Percentiles rank a stretch among this genome's conserved stretches.
Conservation (phyloP, 352 stramenopile species). For the Lagenidium giganteum region DNA sequence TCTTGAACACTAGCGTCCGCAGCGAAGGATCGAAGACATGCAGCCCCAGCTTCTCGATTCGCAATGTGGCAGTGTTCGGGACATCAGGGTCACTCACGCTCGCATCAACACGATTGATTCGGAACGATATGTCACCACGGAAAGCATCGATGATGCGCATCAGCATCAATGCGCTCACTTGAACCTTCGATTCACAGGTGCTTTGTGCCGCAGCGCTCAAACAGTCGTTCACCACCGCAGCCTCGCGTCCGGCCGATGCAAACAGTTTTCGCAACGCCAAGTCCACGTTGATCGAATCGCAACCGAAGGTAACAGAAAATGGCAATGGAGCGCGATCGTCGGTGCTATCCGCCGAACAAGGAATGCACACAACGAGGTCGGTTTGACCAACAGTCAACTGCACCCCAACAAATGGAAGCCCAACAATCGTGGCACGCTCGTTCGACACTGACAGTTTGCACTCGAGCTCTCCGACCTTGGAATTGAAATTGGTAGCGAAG, state of each 20-base stretch:
- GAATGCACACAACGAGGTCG: background rate
- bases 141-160: constrained; percentile 8
- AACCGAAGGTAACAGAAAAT: background rate
- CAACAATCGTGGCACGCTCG: too few species aligned
- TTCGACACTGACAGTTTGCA: too few species aligned
- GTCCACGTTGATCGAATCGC: background rate
- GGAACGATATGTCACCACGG: background rate
- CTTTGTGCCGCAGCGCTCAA: background rate
- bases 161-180: background rate
- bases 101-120: background rate
- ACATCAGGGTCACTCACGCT: background rate
- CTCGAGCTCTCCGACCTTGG: background rate
- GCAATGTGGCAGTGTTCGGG: too few species aligned
- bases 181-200: background rate
- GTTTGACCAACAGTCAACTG: too few species aligned
- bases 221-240: background rate
- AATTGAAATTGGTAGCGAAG: background rate
- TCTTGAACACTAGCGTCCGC: background rate
- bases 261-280: background rate
- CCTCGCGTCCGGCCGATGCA: background rate
- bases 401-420: too few species aligned
- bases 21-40: background rate
- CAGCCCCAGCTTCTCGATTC: background rate
- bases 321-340: constrained; percentile 7
- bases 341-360: background rate